Evolutionary conservation across 2,329 filamentous ascomycete species (phyloP), one percentile per base, ranked within the genome.

Genomic region (Fusarium succisae): DNA sequence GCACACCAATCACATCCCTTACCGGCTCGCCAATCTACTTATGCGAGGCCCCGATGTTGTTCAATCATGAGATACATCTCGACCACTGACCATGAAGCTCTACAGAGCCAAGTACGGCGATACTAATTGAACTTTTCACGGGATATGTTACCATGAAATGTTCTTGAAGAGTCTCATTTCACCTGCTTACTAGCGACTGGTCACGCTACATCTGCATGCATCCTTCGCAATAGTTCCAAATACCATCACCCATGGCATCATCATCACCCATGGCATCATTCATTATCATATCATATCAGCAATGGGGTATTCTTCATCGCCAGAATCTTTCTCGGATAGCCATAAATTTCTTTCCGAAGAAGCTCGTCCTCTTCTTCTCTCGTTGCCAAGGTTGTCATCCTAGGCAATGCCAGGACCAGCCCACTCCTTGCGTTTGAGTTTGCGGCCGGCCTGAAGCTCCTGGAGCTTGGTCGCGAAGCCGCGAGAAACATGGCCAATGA

Each of bases 401-500:
- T 67, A 66, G 22, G 39, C 8, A n/a, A 30, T 28, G 17, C 63
- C 77, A 12, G 76, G 79, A 1, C 72, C 76, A 18, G 55, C 61
- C 28, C 80, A 62, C 69, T 82, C 81, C 69, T 78, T 81, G 17
- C 81, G 78, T 63, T 72, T 78, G 44, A 81, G 55, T 71, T 79
- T 82, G 20, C 73, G 68, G 8, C 63, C 43, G 6, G 60, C 47
- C 51, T 76, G 65, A 15, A 80, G 66, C 17, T 75, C 74, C 9
- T 50, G 68, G 35, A 83, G 74, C 65, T 80, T 81, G 28, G 41
- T 66, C 13, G 81, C 79, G 70, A 83, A 82, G 14, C 75, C 76
- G 32, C 70, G 75, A 13, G 80, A 82, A 12, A 83, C 80, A 14
- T 74, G 72, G 12, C 68, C 71, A 35, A 83, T 75, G 63, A 83